phyloP scores from a whole-genome alignment of 1,139 yeast species.

The Diutina catenulata region DNA sequence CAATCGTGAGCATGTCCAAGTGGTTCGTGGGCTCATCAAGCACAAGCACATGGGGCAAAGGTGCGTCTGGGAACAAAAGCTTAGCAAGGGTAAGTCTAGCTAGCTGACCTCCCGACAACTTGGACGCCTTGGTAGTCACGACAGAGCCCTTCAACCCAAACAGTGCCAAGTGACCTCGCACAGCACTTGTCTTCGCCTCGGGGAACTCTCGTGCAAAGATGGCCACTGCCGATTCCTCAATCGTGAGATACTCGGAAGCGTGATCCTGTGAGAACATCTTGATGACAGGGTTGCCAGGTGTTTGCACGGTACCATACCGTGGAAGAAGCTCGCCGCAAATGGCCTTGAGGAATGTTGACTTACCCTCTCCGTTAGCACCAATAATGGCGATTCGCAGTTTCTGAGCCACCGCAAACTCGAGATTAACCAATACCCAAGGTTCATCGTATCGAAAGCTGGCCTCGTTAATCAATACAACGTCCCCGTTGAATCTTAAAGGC shows the following conservation, averaged over 20 bases:
- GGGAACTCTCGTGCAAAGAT: neutral
- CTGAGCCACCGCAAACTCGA: neutral
- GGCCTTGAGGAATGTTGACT: conserved; percentile 2
- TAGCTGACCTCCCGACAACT: conserved; percentile 1
- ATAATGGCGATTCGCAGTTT: neutral
- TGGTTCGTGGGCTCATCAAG: neutral
- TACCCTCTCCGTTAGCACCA: conserved; percentile 5
- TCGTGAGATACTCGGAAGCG: neutral
- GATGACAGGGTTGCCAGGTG: conserved; percentile 2
- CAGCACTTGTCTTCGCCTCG: neutral
- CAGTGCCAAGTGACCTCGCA: conserved; percentile 1
- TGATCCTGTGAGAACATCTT: neutral
- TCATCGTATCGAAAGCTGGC: neutral
- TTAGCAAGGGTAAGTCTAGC: conserved; percentile 1
- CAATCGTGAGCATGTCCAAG: conserved; percentile 5
- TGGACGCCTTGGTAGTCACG: neutral
- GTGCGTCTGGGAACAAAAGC: conserved; percentile 3
- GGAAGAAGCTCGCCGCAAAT: neutral
- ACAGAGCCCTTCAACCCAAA: neutral
- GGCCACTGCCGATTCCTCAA: neutral
- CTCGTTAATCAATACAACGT: neutral
- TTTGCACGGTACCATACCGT: neutral
- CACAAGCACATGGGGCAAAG: conserved; percentile 1
- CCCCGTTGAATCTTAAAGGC: neutral
- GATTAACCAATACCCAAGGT: neutral